Evolutionary conservation across 352 stramenopile species (phyloP).

Genomic region (Globisporangium polare): DNA sequence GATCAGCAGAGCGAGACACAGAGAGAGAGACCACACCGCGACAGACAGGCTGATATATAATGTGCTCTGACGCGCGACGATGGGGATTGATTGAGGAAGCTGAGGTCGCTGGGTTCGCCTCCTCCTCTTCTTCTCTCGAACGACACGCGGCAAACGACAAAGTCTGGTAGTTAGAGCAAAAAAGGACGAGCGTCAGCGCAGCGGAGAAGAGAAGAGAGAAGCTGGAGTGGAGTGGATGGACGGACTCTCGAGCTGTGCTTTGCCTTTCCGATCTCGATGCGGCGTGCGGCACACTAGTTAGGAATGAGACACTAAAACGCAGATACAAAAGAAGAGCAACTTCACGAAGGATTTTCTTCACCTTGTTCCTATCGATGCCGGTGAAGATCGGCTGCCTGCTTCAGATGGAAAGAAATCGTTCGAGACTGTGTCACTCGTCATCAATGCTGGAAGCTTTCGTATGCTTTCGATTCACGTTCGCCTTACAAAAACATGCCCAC

Average conservation of each 20-base stretch:
- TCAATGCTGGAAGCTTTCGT: not conserved
- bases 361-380: not conserved
- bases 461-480: constrained; percentile 5
- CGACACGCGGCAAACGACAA: not conserved
- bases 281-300: constrained; percentile 12
- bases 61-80: not conserved
- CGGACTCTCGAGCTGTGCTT: not conserved
- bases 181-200: constrained; percentile 2
- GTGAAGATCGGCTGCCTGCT: not conserved
- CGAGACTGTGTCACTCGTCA: too few species aligned
- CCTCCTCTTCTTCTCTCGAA: not conserved
- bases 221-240: not conserved
- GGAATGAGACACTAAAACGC: constrained; percentile 18
- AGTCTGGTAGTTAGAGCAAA: constrained; percentile 8
- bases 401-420: too few species aligned
- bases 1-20: constrained; percentile 12
- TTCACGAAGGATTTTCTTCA: not conserved
- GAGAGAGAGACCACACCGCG: constrained; percentile 20
- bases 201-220: not conserved
- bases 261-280: not conserved
- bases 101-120: not conserved
- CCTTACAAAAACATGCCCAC: constrained; percentile 6
- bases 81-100: not conserved
- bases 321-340: constrained; percentile 5
- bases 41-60: constrained; percentile 17